phyloP scores from a whole-genome alignment of 192 early-diverging fungal genomes.

The Kappamyces sp. region DNA sequence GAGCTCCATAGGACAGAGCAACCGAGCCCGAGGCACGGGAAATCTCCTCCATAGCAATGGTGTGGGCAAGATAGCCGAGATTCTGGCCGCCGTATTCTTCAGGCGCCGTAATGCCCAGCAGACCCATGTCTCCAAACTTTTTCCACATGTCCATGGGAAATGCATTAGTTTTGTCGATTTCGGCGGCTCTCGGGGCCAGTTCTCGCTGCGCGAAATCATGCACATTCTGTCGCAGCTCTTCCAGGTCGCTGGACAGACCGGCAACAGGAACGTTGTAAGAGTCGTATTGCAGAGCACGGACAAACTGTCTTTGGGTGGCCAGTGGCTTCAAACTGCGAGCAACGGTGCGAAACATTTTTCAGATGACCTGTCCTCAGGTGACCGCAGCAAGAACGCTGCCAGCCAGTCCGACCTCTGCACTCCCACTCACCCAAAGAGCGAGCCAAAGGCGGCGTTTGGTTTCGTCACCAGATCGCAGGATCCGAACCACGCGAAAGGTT shows the following conservation, averaged over 20 bases:
- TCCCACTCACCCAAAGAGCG: too few species aligned
- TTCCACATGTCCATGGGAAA: conserved; percentile 98
- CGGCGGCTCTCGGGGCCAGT: conserved; percentile 67
- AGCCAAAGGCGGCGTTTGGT: too few species aligned
- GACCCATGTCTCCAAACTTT: conserved; percentile 93
- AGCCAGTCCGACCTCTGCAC: too few species aligned
- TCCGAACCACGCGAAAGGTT: too few species aligned
- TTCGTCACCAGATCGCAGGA: too few species aligned
- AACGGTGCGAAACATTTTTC: conserved; percentile 4
- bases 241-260: conserved; percentile 67
- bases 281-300: conserved; percentile 25
- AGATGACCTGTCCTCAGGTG: neutral
- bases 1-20: conserved; percentile 89
- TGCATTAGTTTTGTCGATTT: conserved; percentile 78
- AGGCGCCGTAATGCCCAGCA: conserved; percentile 86
- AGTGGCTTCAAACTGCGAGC: conserved; percentile 6
- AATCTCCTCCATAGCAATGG: conserved; percentile 90
- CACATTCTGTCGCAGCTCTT: conserved; percentile 70
- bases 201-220: conserved; percentile 74
- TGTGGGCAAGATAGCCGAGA: conserved; percentile 87
- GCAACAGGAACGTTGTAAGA: conserved; percentile 72
- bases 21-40: conserved; percentile 83
- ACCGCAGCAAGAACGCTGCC: too few species aligned
- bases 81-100: conserved; percentile 82
- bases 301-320: neutral